These are phyloP conservation scores for Blastobotrys parvus DNA, from an alignment of 805 yeast species.

Conservation along the genomic window DNA sequence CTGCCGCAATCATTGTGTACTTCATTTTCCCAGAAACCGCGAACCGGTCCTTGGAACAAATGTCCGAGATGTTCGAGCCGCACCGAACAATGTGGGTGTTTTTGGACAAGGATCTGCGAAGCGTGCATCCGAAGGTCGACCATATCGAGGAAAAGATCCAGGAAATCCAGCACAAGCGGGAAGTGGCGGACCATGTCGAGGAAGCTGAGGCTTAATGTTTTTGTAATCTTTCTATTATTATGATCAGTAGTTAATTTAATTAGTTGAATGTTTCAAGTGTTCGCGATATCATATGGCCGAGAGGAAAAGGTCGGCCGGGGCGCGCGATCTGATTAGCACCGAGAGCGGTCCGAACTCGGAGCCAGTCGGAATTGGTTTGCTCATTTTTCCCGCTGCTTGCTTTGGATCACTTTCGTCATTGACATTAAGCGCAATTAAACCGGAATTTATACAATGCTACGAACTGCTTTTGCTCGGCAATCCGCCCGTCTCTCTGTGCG, in stretches of 20 bases:
- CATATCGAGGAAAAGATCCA: background rate
- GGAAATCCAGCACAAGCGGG: background rate
- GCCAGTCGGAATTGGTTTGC: too few relatives aligned
- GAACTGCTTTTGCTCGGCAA: background rate
- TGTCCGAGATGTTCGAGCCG: slow-evolving; percentile 52
- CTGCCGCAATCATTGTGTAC: slow-evolving; percentile 54
- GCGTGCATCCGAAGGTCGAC: slow-evolving; percentile 5
- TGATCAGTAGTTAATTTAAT: too few relatives aligned
- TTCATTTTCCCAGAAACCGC: slow-evolving; percentile 70
- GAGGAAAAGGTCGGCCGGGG: too few relatives aligned
- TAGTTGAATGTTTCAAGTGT: too few relatives aligned
- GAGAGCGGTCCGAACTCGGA: too few relatives aligned
- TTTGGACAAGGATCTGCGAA: slow-evolving; percentile 7
- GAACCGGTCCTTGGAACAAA: slow-evolving; percentile 76
- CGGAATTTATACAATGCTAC: too few relatives aligned
- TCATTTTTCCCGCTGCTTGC: background rate
- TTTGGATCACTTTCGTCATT: background rate
- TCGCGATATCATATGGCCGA: too few relatives aligned
- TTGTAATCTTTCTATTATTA: too few relatives aligned
- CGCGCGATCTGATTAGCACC: too few relatives aligned
- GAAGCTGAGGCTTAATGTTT: background rate
- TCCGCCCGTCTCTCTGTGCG: background rate
- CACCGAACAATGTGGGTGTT: slow-evolving; percentile 19
- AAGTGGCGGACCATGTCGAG: background rate
- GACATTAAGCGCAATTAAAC: background rate